phyloP scores from a whole-genome alignment of 257 asterid species.

The Primulina eburnea region DNA sequence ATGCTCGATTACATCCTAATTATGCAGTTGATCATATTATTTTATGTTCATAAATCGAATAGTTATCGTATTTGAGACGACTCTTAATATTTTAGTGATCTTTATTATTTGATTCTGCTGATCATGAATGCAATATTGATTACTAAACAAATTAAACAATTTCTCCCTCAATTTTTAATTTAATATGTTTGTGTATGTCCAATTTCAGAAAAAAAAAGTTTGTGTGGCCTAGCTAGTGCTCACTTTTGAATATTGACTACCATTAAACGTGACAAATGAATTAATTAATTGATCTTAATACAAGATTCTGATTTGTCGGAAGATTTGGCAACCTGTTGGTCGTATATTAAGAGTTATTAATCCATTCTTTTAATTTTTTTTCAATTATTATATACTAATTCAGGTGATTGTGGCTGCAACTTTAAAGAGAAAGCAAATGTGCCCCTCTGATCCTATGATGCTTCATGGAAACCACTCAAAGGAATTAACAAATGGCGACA shows the following conservation, averaged over 20 bases:
- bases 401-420: slow-evolving; percentile 90
- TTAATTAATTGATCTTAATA: slow-evolving; percentile 15
- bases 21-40: slow-evolving; percentile 17
- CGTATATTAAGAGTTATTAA: neutral
- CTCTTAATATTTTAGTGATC: slow-evolving; percentile 13
- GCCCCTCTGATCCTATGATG: slow-evolving; percentile 67
- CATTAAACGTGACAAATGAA: slow-evolving; percentile 23
- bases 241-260: slow-evolving; percentile 20
- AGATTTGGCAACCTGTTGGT: slow-evolving; percentile 38
- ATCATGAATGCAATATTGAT: slow-evolving; percentile 38
- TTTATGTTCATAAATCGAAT: slow-evolving; percentile 16
- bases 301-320: slow-evolving; percentile 44
- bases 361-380: neutral
- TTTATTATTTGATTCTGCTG: slow-evolving; percentile 32
- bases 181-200: slow-evolving; percentile 22
- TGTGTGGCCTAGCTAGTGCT: slow-evolving; percentile 5
- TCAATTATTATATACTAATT: slow-evolving; percentile 5
- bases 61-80: neutral
- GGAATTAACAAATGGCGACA: slow-evolving; percentile 26
- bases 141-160: slow-evolving; percentile 18
- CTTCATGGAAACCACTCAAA: slow-evolving; percentile 48
- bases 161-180: slow-evolving; percentile 20
- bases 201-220: no score
- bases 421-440: slow-evolving; percentile 56
- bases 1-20: neutral